These are phyloP conservation scores for Aspergillus bombycis DNA, from an alignment of 2,329 filamentous ascomycete genomes.

Conservation along the genomic window DNA sequence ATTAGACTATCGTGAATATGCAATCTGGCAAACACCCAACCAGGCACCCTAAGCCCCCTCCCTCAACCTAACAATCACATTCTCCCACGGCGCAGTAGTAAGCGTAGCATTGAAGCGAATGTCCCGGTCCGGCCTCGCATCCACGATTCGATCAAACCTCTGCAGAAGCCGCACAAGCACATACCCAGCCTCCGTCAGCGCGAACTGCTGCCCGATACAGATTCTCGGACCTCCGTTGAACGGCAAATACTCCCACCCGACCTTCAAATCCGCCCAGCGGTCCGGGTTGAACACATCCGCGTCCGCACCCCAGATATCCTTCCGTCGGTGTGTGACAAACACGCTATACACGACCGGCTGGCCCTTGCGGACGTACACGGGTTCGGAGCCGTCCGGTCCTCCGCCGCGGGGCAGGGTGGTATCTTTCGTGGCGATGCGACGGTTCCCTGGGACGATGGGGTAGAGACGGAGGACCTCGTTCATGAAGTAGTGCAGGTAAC, in stretches of 20 bases:
- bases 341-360: constrained; percentile 68
- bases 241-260: constrained; percentile 71
- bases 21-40: background rate
- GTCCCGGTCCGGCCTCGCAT: constrained; percentile 20
- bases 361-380: constrained; percentile 68
- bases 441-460: constrained; percentile 52
- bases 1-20: background rate
- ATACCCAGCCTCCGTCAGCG: constrained; percentile 70
- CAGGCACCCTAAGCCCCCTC: constrained; percentile 19
- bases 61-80: constrained; percentile 36
- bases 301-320: constrained; percentile 52
- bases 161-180: constrained; percentile 74
- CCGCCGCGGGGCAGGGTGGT: constrained; percentile 57
- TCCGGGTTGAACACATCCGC: constrained; percentile 65
- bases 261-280: constrained; percentile 68
- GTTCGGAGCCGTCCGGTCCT: constrained; percentile 61
- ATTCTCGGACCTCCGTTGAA: constrained; percentile 76
- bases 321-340: constrained; percentile 72
- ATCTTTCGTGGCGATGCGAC: constrained; percentile 41
- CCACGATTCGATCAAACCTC: constrained; percentile 65
- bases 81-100: constrained; percentile 32
- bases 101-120: constrained; percentile 28
- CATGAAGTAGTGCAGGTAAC: constrained; percentile 41
- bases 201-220: constrained; percentile 81
- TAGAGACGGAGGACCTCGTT: constrained; percentile 50